Evolutionary conservation across 1,284 basidiomycete species (phyloP).

Genomic region (Trichosporon sp.): DNA sequence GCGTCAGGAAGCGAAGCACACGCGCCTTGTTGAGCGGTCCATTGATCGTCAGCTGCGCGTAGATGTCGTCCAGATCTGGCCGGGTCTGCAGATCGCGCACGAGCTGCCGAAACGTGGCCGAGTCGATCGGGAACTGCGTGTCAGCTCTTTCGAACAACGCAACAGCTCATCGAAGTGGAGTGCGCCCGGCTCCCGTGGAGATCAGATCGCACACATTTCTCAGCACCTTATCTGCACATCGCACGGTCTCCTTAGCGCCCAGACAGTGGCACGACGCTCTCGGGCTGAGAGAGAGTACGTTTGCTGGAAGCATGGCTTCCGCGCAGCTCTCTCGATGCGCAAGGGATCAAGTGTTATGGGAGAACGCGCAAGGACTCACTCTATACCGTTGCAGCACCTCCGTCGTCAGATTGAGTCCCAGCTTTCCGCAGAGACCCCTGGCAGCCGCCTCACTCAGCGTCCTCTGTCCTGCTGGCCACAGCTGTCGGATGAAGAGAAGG

Average conservation of each 20-base stretch:
- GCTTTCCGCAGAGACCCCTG: constrained; percentile 64
- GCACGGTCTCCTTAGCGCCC: too few relatives aligned
- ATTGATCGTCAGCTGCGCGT: constrained; percentile 42
- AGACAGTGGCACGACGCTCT: too few relatives aligned
- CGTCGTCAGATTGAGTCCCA: constrained; percentile 29
- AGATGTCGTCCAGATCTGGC: constrained; percentile 68
- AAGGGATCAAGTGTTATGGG: neutral
- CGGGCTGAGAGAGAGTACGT: too few relatives aligned
- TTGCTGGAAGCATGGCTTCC: neutral
- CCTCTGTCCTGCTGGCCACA: constrained; percentile 39
- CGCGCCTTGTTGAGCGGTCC: constrained; percentile 54
- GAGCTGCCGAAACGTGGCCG: constrained; percentile 75
- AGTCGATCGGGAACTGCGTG: constrained; percentile 57
- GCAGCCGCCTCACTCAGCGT: constrained; percentile 31
- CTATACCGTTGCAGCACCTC: neutral
- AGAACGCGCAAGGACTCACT: neutral
- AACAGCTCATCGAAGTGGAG: neutral
- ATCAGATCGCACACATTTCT: too few relatives aligned
- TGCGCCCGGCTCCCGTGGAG: neutral
- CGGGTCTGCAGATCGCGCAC: constrained; percentile 78
- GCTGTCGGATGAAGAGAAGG: constrained; percentile 39
- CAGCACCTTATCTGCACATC: too few relatives aligned
- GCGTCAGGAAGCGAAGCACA: constrained; percentile 61
- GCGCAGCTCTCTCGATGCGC: neutral
- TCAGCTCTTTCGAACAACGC: neutral